phyloP scores from a whole-genome alignment of 352 stramenopile species.

The Thalassiosira livingstoniorum region DNA sequence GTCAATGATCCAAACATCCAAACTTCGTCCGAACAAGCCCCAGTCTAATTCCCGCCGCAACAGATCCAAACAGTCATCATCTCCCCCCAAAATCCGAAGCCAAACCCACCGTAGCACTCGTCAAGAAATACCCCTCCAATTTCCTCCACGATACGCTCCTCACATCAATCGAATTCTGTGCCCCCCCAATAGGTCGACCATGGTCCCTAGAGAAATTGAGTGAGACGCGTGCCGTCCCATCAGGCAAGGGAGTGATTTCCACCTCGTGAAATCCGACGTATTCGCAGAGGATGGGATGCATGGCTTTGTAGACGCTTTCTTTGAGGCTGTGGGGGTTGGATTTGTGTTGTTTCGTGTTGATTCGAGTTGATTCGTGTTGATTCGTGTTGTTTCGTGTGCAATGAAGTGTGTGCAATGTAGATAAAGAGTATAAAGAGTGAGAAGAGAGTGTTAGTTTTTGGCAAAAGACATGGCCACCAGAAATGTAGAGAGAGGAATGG shows the following conservation, averaged over 20 bases:
- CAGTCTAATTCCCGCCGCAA: not conserved
- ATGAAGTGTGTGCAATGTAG: too few relatives aligned
- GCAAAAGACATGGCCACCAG: too few relatives aligned
- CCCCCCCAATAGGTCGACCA: constrained; percentile 33
- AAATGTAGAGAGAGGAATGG: too few relatives aligned
- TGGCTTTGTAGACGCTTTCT: constrained; percentile 86
- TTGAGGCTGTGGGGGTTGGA: constrained; percentile 80
- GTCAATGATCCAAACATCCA: not conserved
- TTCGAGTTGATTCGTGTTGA: too few relatives aligned
- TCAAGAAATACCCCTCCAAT: constrained; percentile 66
- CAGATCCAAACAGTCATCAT: not conserved
- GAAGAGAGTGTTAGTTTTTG: too few relatives aligned
- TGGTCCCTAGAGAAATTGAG: constrained; percentile 65
- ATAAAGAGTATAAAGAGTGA: too few relatives aligned
- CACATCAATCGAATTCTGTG: constrained; percentile 27
- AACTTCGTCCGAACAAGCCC: not conserved
- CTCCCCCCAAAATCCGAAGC: not conserved
- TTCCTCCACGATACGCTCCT: constrained; percentile 64
- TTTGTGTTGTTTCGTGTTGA: too few relatives aligned
- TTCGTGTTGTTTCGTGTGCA: too few relatives aligned
- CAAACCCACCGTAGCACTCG: constrained; percentile 54
- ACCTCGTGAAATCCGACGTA: constrained; percentile 86
- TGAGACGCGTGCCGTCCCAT: constrained; percentile 75
- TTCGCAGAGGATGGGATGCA: constrained; percentile 81
- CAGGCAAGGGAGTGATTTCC: constrained; percentile 71